phyloP scores from a whole-genome alignment of 495 filamentous ascomycete species.

The Jackrogersella multiformis region DNA sequence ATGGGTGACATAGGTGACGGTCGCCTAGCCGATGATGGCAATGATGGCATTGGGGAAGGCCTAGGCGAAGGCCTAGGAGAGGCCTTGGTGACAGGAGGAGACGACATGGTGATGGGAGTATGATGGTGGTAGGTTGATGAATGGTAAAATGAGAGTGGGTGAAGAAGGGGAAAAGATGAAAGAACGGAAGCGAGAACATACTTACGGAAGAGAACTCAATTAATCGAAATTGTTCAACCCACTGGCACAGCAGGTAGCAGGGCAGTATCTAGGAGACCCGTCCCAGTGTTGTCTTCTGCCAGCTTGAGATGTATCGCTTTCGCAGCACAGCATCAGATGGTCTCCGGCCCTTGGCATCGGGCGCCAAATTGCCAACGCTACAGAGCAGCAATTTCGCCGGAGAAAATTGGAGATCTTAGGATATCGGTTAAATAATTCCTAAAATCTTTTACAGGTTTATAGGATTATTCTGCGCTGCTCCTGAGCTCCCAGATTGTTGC shows the following conservation, averaged over 20 bases:
- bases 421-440: not conserved
- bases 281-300: not conserved
- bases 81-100: too few relatives aligned
- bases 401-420: slow-evolving; percentile 8
- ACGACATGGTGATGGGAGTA: not conserved
- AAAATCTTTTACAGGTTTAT: not conserved
- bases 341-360: slow-evolving; percentile 7
- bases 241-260: not conserved
- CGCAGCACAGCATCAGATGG: slow-evolving; percentile 12
- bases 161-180: not conserved
- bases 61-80: not conserved
- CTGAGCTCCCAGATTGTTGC: slow-evolving; percentile 5
- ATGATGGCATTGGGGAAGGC: not conserved
- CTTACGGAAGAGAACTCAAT: slow-evolving; percentile 8
- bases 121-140: not conserved
- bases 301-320: slow-evolving; percentile 6
- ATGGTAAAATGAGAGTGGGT: not conserved
- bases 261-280: not conserved
- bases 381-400: not conserved
- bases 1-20: not conserved
- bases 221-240: not conserved
- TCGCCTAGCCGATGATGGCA: not conserved
- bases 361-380: slow-evolving; percentile 1
- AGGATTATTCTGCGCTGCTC: slow-evolving; percentile 9
- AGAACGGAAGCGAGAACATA: slow-evolving; percentile 23